Evolutionary conservation across 2,329 filamentous ascomycete species (phyloP).

Genomic region (Ambrosiella xylebori): DNA sequence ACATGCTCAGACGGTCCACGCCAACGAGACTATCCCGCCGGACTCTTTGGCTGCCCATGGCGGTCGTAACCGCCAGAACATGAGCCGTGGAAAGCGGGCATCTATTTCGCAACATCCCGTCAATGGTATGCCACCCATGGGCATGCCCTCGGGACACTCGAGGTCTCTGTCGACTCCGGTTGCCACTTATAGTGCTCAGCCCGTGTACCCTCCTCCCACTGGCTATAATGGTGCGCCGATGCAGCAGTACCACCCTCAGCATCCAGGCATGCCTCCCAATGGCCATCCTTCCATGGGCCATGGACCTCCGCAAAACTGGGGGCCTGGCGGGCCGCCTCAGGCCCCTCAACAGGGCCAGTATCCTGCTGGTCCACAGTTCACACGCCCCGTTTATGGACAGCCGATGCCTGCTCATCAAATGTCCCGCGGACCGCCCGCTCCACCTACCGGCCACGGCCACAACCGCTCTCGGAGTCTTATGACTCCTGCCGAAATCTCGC

Average conservation of each 20-base stretch:
- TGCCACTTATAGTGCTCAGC: constrained; percentile 2
- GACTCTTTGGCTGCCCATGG: constrained; percentile 75
- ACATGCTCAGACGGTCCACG: constrained; percentile 92
- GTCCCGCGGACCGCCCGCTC: not conserved
- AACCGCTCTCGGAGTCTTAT: constrained; percentile 10
- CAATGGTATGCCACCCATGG: constrained; percentile 31
- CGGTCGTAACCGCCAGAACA: constrained; percentile 62
- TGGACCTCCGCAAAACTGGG: not conserved
- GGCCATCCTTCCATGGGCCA: not conserved
- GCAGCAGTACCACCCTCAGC: not conserved
- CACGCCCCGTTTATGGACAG: not conserved
- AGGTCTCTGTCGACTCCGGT: constrained; percentile 11
- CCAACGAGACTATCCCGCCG: constrained; percentile 89
- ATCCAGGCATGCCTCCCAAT: not conserved
- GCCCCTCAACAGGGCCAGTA: not conserved
- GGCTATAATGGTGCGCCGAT: too few relatives aligned
- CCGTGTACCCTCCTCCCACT: not conserved
- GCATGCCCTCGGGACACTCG: constrained; percentile 3
- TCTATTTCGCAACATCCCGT: constrained; percentile 36
- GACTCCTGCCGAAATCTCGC: constrained; percentile 11
- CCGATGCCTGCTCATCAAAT: not conserved
- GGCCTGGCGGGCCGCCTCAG: not conserved
- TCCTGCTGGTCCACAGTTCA: not conserved
- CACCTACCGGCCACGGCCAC: constrained; percentile 2
- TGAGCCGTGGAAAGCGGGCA: constrained; percentile 34